These are phyloP conservation scores for Tillandsia leiboldiana DNA, from an alignment of 176 grass and related monocot species.

Conservation along the genomic window DNA sequence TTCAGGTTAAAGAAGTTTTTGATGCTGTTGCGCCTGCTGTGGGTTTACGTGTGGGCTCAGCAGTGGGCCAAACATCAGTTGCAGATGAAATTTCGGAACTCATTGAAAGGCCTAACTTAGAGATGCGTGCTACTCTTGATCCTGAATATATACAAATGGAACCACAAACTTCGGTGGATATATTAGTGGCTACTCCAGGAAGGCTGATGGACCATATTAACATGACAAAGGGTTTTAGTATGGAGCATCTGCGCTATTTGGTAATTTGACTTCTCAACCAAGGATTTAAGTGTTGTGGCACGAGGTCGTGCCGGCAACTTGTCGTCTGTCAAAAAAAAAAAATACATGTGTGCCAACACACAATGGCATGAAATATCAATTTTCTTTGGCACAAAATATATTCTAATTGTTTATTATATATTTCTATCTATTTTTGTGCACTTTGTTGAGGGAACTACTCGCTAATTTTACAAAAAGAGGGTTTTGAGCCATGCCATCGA, in stretches of 20 bases:
- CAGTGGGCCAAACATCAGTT: conserved; percentile 85
- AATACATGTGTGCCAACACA: no score
- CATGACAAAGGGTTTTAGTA: conserved; percentile 89
- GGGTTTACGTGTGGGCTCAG: conserved; percentile 67
- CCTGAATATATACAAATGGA: conserved; percentile 60
- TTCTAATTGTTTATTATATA: no score
- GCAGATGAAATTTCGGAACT: conserved; percentile 69
- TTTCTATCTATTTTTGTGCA: no score
- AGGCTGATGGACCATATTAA: conserved; percentile 95
- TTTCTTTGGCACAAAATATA: no score
- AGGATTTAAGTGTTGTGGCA: background rate
- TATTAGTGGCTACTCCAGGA: conserved; percentile 91
- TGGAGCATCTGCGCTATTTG: conserved; percentile 93
- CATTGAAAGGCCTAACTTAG: conserved; percentile 46
- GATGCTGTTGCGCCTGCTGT: conserved; percentile 69
- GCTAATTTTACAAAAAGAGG: no score
- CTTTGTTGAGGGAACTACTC: no score
- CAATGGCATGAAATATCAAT: no score
- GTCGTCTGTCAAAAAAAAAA: no score
- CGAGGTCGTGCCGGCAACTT: no score
- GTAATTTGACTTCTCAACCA: conserved; percentile 21
- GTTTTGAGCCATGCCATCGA: no score
- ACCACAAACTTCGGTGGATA: conserved; percentile 75
- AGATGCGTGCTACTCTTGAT: conserved; percentile 52
- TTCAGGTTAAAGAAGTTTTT: conserved; percentile 92